Percentiles rank a stretch among this genome's conserved stretches.
Conservation (phyloP, 768 basidiomycete genomes). For the Boletus rufocinnamomeus region DNA sequence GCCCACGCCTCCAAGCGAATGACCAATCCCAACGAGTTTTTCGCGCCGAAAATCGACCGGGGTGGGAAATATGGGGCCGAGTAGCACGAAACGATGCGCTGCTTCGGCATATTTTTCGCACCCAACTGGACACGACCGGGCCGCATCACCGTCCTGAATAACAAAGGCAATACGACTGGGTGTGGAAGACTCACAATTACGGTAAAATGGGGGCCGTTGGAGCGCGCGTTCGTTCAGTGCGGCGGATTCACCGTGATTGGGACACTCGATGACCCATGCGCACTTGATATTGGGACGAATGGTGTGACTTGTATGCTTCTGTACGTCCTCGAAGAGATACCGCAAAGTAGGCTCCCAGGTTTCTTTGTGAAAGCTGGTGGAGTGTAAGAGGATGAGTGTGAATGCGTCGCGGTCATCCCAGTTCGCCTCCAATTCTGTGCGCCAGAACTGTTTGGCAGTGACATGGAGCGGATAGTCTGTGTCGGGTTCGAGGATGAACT, state of each 20-base stretch:
- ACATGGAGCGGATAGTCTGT: slow-evolving; percentile 49
- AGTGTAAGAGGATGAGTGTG: slow-evolving; percentile 64
- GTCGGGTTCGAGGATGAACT: slow-evolving; percentile 40
- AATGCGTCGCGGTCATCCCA: slow-evolving; percentile 43
- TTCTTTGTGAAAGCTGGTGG: slow-evolving; percentile 76
- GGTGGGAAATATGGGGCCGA: slow-evolving; percentile 40
- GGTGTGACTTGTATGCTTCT: background rate
- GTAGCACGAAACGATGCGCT: slow-evolving; percentile 55
- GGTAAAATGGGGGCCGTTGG: slow-evolving; percentile 44
- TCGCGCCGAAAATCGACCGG: slow-evolving; percentile 49
- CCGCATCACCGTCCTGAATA: background rate
- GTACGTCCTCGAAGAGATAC: slow-evolving; percentile 43
- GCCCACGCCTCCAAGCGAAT: slow-evolving; percentile 66
- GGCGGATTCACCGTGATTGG: slow-evolving; percentile 69
- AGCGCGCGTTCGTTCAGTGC: slow-evolving; percentile 52
- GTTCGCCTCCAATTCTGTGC: slow-evolving; percentile 40
- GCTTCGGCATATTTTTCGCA: slow-evolving; percentile 66
- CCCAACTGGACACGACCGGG: slow-evolving; percentile 44
- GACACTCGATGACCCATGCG: slow-evolving; percentile 71
- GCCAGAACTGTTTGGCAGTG: slow-evolving; percentile 61
- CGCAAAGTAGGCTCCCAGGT: slow-evolving; percentile 66
- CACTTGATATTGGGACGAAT: slow-evolving; percentile 28
- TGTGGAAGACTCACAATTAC: slow-evolving; percentile 42
- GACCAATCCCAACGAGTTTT: slow-evolving; percentile 63
- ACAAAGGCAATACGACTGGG: background rate